phyloP scores from a whole-genome alignment of 345 rosid species.

The Aquilaria malaccensis region DNA sequence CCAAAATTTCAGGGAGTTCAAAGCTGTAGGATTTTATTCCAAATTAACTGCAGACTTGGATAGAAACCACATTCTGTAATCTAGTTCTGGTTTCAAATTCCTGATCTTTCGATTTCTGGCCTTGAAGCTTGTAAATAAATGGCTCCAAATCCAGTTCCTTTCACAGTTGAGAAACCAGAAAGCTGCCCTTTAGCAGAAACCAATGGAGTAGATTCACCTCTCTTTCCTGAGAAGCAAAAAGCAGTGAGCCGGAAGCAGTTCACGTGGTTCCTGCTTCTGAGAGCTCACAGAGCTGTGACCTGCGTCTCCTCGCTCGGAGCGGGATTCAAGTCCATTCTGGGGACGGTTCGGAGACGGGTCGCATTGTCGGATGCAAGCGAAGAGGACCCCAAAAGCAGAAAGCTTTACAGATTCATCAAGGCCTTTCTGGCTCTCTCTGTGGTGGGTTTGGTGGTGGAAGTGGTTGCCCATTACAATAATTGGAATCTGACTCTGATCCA shows the following conservation, averaged over 20 bases:
- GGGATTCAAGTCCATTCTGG: slow-evolving; percentile 27
- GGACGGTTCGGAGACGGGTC: slow-evolving; percentile 57
- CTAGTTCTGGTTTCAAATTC: slow-evolving; percentile 4
- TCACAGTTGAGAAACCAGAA: slow-evolving; percentile 76
- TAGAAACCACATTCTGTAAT: slow-evolving; percentile 13
- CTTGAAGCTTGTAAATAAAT: slow-evolving; percentile 19
- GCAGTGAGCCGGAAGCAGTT: slow-evolving; percentile 65
- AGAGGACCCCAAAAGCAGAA: slow-evolving; percentile 59
- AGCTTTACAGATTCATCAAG: slow-evolving; percentile 65
- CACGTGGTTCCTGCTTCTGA: slow-evolving; percentile 73
- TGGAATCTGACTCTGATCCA: slow-evolving; percentile 61
- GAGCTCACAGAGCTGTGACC: slow-evolving; percentile 49
- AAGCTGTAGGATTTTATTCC: too few relatives aligned
- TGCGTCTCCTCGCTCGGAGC: slow-evolving; percentile 51
- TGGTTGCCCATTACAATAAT: slow-evolving; percentile 58
- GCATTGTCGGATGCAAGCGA: slow-evolving; percentile 35
- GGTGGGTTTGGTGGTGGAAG: slow-evolving; percentile 50
- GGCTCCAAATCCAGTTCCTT: slow-evolving; percentile 76
- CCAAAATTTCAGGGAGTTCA: too few relatives aligned
- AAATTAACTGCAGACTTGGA: background rate
- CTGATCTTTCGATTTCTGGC: slow-evolving; percentile 18
- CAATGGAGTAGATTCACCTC: slow-evolving; percentile 48
- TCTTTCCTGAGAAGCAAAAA: slow-evolving; percentile 63
- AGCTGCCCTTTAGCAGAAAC: slow-evolving; percentile 51
- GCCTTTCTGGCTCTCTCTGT: slow-evolving; percentile 56